Percentiles rank a stretch among this genome's conserved stretches.
These are phyloP conservation scores for Rhodotorula sp. DNA, from an alignment of 1,284 basidiomycete species.

Conservation along the genomic window DNA sequence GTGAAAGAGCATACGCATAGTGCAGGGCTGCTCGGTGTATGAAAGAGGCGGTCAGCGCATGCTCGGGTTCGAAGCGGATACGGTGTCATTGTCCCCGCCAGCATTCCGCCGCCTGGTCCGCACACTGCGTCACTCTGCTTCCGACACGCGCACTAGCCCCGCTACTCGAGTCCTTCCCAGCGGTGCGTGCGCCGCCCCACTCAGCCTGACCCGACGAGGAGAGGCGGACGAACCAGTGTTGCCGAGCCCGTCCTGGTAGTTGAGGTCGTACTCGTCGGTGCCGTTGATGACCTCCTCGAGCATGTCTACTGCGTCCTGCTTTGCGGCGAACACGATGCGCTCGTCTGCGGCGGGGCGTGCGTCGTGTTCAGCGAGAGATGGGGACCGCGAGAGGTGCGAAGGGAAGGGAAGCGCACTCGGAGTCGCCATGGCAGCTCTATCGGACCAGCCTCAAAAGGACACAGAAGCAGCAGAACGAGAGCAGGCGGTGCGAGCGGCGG, in stretches of 20 bases:
- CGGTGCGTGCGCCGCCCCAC: too few relatives aligned
- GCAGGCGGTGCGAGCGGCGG: too few relatives aligned
- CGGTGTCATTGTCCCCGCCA: too few relatives aligned
- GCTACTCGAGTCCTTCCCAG: too few relatives aligned
- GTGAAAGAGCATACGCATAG: conserved; percentile 64
- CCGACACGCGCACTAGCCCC: too few relatives aligned
- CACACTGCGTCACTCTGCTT: too few relatives aligned
- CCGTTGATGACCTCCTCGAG: conserved; percentile 63
- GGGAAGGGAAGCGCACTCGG: conserved; percentile 1
- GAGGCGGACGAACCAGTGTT: conserved; percentile 30
- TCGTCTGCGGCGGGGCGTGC: conserved; percentile 60
- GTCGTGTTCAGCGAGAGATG: not conserved
- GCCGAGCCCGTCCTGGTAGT: conserved; percentile 65
- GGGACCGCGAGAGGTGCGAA: too few relatives aligned
- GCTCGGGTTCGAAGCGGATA: not conserved
- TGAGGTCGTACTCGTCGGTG: conserved; percentile 60
- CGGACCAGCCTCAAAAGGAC: not conserved
- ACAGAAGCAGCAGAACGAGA: not conserved
- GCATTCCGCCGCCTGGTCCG: too few relatives aligned
- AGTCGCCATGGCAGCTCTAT: conserved; percentile 10
- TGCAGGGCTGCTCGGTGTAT: conserved; percentile 63
- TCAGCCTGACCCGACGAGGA: not conserved
- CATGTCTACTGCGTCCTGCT: conserved; percentile 71
- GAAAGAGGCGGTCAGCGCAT: not conserved
- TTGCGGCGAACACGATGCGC: conserved; percentile 70